phyloP scores from a whole-genome alignment of 345 rosid genomes.

The Eucalyptus tenuipes region DNA sequence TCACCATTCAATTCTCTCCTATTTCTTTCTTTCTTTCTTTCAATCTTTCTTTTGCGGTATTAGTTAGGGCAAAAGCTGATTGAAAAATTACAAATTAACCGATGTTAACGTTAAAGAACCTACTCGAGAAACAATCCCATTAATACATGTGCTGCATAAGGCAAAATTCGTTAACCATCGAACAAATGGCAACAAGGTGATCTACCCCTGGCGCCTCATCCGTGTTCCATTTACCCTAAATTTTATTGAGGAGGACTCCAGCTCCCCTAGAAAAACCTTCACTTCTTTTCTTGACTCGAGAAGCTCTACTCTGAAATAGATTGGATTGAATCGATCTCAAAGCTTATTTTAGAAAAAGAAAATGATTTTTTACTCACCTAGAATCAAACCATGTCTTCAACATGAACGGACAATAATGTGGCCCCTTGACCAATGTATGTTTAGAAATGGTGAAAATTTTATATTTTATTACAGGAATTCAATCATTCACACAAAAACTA shows the following conservation, averaged over 20 bases:
- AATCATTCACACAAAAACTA: neutral
- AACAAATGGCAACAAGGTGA: no score
- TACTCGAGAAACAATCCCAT: neutral
- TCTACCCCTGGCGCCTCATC: no score
- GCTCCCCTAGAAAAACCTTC: no score
- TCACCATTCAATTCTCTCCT: neutral
- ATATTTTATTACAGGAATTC: neutral
- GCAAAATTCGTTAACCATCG: no score
- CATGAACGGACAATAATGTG: accelerated
- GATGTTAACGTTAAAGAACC: neutral
- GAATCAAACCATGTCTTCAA: neutral
- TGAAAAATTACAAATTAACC: neutral
- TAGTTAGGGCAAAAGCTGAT: neutral
- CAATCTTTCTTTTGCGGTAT: neutral
- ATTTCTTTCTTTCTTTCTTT: no score
- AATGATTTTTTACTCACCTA: neutral
- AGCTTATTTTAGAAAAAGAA: neutral
- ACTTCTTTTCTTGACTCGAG: no score
- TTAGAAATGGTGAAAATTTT: neutral
- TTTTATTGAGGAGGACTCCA: no score
- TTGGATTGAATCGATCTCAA: neutral
- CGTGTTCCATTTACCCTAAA: no score
- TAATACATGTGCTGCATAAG: accelerated
- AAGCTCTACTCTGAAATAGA: neutral
- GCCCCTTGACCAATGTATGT: neutral